Percentiles rank a stretch among this genome's conserved stretches.
These are phyloP conservation scores for Rhodotorula paludigena DNA, from an alignment of 768 basidiomycete species.

Conservation along the genomic window DNA sequence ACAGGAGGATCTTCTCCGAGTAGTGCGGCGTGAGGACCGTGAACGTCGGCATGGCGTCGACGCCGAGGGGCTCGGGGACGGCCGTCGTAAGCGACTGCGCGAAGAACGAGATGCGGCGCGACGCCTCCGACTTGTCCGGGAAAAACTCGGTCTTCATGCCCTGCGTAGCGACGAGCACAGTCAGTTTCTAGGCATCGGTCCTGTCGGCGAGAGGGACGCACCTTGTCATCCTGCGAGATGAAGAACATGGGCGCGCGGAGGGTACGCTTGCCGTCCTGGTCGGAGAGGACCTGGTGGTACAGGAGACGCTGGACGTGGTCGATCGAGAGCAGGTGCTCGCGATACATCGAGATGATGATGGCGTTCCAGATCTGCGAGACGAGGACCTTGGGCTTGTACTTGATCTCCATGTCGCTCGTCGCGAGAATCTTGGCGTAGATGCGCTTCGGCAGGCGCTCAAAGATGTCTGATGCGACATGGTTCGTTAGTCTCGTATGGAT, in stretches of 20 bases:
- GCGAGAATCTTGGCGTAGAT: slow-evolving; percentile 94
- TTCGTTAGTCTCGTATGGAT: neutral
- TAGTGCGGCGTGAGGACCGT: slow-evolving; percentile 98
- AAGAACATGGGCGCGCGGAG: slow-evolving; percentile 96
- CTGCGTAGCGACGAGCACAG: neutral
- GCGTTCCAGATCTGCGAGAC: slow-evolving; percentile 99
- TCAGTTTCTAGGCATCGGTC: neutral
- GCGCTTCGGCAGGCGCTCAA: slow-evolving; percentile 87
- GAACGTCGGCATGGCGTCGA: slow-evolving; percentile 99
- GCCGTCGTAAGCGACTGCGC: slow-evolving; percentile 95
- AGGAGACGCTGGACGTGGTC: slow-evolving; percentile 97
- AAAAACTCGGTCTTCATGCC: slow-evolving; percentile 83
- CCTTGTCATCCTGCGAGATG: slow-evolving; percentile 85
- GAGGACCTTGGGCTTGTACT: slow-evolving; percentile 98
- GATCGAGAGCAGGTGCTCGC: slow-evolving; percentile 96
- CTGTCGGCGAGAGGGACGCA: neutral
- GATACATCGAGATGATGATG: slow-evolving; percentile 99
- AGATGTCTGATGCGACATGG: slow-evolving; percentile 61
- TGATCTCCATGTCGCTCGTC: slow-evolving; percentile 91
- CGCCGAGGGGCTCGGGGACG: slow-evolving; percentile 85
- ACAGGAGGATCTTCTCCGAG: slow-evolving; percentile 96
- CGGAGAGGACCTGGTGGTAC: slow-evolving; percentile 91
- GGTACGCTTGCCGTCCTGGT: slow-evolving; percentile 82
- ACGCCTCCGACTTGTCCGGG: slow-evolving; percentile 88
- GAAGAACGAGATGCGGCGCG: slow-evolving; percentile 97